Conservation (phyloP, 176 grass and related monocot species). For the Oryza brachyantha region DNA sequence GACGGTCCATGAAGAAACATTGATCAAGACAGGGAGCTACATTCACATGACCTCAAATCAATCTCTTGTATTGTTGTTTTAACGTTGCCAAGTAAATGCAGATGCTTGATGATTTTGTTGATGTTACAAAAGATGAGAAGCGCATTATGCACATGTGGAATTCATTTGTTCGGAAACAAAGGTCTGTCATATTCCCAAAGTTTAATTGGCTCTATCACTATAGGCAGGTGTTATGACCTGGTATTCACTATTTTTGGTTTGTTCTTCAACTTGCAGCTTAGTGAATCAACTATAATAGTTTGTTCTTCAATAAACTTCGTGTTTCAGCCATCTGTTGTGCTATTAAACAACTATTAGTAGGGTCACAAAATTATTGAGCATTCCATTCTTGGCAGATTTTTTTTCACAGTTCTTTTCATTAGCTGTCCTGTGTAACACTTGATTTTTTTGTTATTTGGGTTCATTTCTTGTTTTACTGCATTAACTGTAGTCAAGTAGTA, state of each 20-base stretch:
- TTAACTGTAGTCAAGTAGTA: neutral
- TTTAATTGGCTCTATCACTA: neutral
- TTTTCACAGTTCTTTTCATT: neutral
- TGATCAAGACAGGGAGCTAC: neutral
- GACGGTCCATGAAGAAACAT: constrained; percentile 1
- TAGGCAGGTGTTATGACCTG: constrained; percentile 4
- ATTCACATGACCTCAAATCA: neutral
- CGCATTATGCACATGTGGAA: constrained; percentile 92
- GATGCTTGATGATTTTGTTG: constrained; percentile 87
- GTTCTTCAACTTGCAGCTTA: neutral
- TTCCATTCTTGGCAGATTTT: neutral
- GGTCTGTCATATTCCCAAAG: constrained; percentile 36
- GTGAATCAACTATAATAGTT: neutral
- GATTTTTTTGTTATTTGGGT: neutral
- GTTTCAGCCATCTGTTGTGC: neutral
- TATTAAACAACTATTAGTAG: neutral
- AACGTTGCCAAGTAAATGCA: constrained; percentile 31
- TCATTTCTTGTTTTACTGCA: neutral
- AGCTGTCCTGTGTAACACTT: neutral
- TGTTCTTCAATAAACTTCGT: neutral
- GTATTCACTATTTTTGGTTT: neutral
- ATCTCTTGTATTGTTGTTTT: constrained; percentile 15
- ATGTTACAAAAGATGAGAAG: constrained; percentile 81
- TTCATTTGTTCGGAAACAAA: constrained; percentile 86
- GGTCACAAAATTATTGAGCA: neutral